Evolutionary conservation across 345 rosid species (phyloP).

Genomic region (Anastatica hierochuntica): DNA sequence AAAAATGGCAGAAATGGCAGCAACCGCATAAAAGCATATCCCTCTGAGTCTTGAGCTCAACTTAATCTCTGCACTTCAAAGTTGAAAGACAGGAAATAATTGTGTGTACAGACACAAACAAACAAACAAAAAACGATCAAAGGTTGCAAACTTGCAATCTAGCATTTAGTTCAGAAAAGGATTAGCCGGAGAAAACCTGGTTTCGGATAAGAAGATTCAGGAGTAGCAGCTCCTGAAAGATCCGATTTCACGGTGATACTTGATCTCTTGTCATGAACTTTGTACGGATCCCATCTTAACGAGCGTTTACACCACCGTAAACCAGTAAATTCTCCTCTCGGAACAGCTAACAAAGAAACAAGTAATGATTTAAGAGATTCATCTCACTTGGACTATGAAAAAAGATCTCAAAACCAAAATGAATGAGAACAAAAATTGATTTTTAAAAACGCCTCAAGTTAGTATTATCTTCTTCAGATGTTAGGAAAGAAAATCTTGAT

Average conservation of each 20-base stretch:
- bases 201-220: slow-evolving; percentile 35
- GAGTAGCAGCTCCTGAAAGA: slow-evolving; percentile 47
- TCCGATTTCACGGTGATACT: slow-evolving; percentile 39
- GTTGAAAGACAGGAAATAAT: slow-evolving; percentile 4
- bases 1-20: slow-evolving; percentile 49
- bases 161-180: not conserved
- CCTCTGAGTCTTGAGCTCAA: slow-evolving; percentile 62
- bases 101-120: slow-evolving; percentile 6
- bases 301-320: slow-evolving; percentile 18
- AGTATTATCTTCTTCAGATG: too few relatives aligned
- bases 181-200: slow-evolving; percentile 43
- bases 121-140: not conserved
- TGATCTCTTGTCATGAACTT: slow-evolving; percentile 21
- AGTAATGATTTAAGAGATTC: not conserved
- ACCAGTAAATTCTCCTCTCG: slow-evolving; percentile 15
- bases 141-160: not conserved
- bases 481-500: too few relatives aligned
- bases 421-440: not conserved
- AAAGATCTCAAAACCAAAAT: not conserved
- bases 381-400: not conserved
- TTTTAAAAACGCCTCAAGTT: too few relatives aligned
- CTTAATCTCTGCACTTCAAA: slow-evolving; percentile 49
- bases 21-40: slow-evolving; percentile 55
- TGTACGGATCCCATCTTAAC: slow-evolving; percentile 22
- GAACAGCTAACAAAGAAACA: slow-evolving; percentile 28